Evolutionary conservation across 1,284 basidiomycete species (phyloP), one percentile per base, ranked within the genome.

Genomic region (Cryptococcus sp.): DNA sequence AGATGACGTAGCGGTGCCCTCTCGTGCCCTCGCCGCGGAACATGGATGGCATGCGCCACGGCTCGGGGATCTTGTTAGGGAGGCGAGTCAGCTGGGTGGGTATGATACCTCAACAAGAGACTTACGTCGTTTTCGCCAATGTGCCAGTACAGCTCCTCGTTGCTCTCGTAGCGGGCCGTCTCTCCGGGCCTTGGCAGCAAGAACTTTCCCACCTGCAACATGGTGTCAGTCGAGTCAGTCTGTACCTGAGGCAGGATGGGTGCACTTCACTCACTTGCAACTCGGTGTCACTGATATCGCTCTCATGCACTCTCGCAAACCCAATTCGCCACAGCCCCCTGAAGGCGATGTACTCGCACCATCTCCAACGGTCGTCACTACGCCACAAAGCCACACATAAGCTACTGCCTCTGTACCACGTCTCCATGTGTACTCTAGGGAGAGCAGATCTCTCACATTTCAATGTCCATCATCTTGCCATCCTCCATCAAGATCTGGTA

Each of bases 261-360:
- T 21, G 28, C 35, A 18, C 11, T n/a, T n/a, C 11, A 46, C 66
- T 50, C 53, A 66, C 67, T 59, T 78, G 73, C 13, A 76, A 64
- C 52, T 77, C 75, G 3, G 73, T 77, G 59, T 75, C 76, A n/a
- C 66, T 70, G 37, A 78, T 75, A 51, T 73, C 68, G 44, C 65
- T 63, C 53, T 75, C 71, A 45, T 73, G 66, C 4, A 76, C 55
- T 24, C 72, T 52, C 2, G 70, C 70, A 53, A 61, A 78, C n/a
- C 84, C 81, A 2, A 89, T 87, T 23, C 89, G 82, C 78, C 91
- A 88, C 33, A 92, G 68, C 1, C 87, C 87, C 18, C 89, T 83
- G 74, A 90, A 94, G 23, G 90, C 79, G 48, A 94, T 88, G 68
- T 93, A 93, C 79, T 93, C 87, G 77, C 91, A 92, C 87, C 88